These are phyloP conservation scores for Aspergillus cejpii DNA, from an alignment of 2,329 filamentous ascomycete genomes.

Conservation along the genomic window DNA sequence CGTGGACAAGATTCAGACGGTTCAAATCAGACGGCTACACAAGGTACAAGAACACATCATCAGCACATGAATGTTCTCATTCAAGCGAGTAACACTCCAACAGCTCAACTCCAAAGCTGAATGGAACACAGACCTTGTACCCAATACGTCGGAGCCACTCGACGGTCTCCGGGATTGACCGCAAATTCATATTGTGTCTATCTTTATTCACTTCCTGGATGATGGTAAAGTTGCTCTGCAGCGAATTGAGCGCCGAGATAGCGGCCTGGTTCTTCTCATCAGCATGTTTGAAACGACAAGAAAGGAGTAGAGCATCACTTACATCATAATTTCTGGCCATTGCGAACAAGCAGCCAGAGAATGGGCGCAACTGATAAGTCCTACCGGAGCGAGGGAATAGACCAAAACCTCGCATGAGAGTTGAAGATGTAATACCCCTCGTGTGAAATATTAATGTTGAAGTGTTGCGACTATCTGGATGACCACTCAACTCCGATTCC, in stretches of 20 bases:
- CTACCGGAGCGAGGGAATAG: slow-evolving; percentile 14
- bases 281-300: background rate
- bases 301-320: slow-evolving; percentile 11
- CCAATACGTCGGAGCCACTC: slow-evolving; percentile 70
- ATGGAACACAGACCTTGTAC: slow-evolving; percentile 55
- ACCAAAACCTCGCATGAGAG: slow-evolving; percentile 28
- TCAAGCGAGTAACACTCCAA: slow-evolving; percentile 1
- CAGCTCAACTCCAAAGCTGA: background rate
- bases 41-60: background rate
- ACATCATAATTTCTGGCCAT: slow-evolving; percentile 40
- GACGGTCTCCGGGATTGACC: slow-evolving; percentile 73
- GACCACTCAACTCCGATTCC: slow-evolving; percentile 7
- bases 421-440: background rate
- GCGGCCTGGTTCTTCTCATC: slow-evolving; percentile 50
- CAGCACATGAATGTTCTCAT: slow-evolving; percentile 1
- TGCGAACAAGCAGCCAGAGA: slow-evolving; percentile 26
- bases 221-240: slow-evolving; percentile 72
- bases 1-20: slow-evolving; percentile 62
- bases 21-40: slow-evolving; percentile 56
- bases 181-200: slow-evolving; percentile 64
- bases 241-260: slow-evolving; percentile 63
- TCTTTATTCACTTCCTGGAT: slow-evolving; percentile 72
- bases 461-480: background rate
- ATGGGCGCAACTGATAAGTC: slow-evolving; percentile 20
- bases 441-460: background rate